A percentile compares a stretch with the other conserved stretches of the same genome.
These are phyloP conservation scores for Sclerotinia subarctica DNA, from an alignment of 2,329 filamentous ascomycete genomes.

Conservation along the genomic window DNA sequence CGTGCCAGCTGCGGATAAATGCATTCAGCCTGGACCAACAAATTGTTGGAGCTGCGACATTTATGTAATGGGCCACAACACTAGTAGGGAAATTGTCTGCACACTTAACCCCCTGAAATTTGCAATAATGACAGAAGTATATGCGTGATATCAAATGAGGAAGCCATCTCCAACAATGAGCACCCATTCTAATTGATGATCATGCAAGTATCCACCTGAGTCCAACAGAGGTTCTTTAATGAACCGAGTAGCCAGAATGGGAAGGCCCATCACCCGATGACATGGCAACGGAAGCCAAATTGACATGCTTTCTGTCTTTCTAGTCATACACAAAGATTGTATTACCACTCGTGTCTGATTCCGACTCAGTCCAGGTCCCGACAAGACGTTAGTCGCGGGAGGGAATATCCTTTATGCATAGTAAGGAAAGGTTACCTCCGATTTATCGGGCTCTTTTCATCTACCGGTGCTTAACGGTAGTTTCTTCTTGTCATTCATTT, in stretches of 20 bases:
- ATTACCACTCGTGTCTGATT: constrained; percentile 11
- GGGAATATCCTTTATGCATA: neutral
- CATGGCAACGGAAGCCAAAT: constrained; percentile 15
- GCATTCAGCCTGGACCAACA: constrained; percentile 12
- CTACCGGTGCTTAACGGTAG: constrained; percentile 2
- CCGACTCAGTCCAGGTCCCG: constrained; percentile 5
- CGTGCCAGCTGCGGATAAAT: constrained; percentile 10
- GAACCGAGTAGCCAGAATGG: neutral
- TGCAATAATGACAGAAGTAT: neutral
- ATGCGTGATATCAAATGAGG: constrained; percentile 6
- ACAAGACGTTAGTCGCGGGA: neutral
- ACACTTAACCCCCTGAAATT: neutral
- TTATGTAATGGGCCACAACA: constrained; percentile 13
- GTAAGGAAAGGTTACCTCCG: neutral
- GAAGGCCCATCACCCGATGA: neutral
- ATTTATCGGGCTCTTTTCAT: constrained; percentile 1
- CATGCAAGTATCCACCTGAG: constrained; percentile 1
- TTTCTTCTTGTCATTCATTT: neutral
- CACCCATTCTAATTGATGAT: neutral
- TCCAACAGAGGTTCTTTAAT: neutral
- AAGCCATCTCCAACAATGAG: neutral
- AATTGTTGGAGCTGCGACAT: constrained; percentile 8
- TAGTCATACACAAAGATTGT: constrained; percentile 4
- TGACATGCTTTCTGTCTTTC: neutral
- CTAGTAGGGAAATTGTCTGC: neutral